Percentiles rank a stretch among this genome's conserved stretches.
Conservation (phyloP, 164 flowering plant species). For the grape (Vitis vinifera) region ASM3070453v1 NC_081811.1:3404001-3404500, state of each 20-base stretch:
- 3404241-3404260: neutral
- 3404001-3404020: conserved; percentile 92
- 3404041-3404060: conserved; percentile 56
- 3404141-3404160: conserved; percentile 73
- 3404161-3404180: conserved; percentile 95
- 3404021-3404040: conserved; percentile 74
- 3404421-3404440: neutral
- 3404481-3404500: too few relatives aligned
- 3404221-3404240: neutral
- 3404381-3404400: neutral
- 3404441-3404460: neutral
- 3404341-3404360: neutral
- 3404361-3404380: neutral
- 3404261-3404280: neutral
- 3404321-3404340: too few relatives aligned
- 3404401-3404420: neutral
- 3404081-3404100: conserved; percentile 73
- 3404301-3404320: neutral
- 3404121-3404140: conserved; percentile 77
- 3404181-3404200: conserved; percentile 80
- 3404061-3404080: conserved; percentile 77
- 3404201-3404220: neutral
- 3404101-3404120: conserved; percentile 71
- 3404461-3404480: too few relatives aligned
- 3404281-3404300: neutral